These are phyloP conservation scores for Torrubiellomyces zombiae DNA, from an alignment of 2,329 filamentous ascomycete genomes.

Conservation along the genomic window DNA sequence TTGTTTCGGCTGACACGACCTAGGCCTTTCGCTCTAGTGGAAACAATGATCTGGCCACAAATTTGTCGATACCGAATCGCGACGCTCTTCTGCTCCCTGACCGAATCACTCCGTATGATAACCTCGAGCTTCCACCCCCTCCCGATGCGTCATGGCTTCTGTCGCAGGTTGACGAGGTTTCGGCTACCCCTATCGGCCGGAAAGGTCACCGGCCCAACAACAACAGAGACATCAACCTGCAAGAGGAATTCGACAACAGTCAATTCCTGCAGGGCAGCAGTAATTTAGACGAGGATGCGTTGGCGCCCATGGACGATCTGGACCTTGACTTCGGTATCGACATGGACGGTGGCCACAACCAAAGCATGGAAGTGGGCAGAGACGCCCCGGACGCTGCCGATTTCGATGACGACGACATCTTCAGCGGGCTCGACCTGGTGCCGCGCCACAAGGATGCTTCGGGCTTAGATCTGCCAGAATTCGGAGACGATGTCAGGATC, in stretches of 20 bases:
- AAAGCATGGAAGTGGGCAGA: conserved; percentile 78
- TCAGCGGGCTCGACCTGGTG: conserved; percentile 45
- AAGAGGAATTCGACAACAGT: conserved; percentile 56
- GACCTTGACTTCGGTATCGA: conserved; percentile 61
- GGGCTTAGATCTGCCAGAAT: conserved; percentile 34
- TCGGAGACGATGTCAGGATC: conserved; percentile 40
- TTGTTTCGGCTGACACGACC: conserved; percentile 1
- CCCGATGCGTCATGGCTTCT: conserved; percentile 78
- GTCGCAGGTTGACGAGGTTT: conserved; percentile 51
- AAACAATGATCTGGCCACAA: conserved; percentile 86
- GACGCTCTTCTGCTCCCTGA: conserved; percentile 82
- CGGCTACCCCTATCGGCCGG: conserved; percentile 34
- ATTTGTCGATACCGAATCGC: conserved; percentile 64
- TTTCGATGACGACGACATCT: conserved; percentile 55
- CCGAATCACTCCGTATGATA: conserved; percentile 82
- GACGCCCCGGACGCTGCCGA: conserved; percentile 55
- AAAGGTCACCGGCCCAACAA: conserved; percentile 42
- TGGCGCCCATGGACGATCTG: conserved; percentile 46
- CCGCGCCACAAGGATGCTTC: conserved; percentile 37
- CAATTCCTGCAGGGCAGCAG: conserved; percentile 62
- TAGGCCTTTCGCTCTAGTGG: conserved; percentile 87
- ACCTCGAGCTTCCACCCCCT: conserved; percentile 58
- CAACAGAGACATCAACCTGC: conserved; percentile 49
- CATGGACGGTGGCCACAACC: conserved; percentile 47
- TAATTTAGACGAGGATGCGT: conserved; percentile 38